Evolutionary conservation across 352 stramenopile genomes (phyloP).

Genomic region (Thalassiosira oceanica): DNA sequence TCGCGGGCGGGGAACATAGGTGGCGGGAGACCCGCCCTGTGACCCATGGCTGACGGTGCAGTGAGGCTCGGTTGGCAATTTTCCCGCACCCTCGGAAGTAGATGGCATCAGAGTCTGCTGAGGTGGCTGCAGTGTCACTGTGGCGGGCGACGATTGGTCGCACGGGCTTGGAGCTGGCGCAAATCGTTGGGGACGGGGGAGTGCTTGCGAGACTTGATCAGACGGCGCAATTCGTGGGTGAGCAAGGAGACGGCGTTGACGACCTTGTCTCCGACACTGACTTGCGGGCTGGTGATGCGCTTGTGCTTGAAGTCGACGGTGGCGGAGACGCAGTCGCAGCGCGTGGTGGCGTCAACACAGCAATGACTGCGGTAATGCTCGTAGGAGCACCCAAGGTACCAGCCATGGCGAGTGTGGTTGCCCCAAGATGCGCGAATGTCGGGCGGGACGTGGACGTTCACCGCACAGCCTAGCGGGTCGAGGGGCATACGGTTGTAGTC

Average conservation of each 20-base stretch:
- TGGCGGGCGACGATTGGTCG: too few species aligned
- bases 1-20: too few species aligned
- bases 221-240: slow-evolving; percentile 9
- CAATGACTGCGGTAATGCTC: slow-evolving; percentile 26
- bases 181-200: not conserved
- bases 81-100: too few species aligned
- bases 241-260: slow-evolving; percentile 11
- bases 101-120: not conserved
- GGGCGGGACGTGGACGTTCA: slow-evolving; percentile 51
- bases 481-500: slow-evolving; percentile 56
- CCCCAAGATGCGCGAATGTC: slow-evolving; percentile 25
- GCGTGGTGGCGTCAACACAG: slow-evolving; percentile 7
- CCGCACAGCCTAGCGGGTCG: slow-evolving; percentile 44
- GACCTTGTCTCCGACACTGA: slow-evolving; percentile 16
- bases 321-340: slow-evolving; percentile 6
- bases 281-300: slow-evolving; percentile 18
- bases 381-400: slow-evolving; percentile 14
- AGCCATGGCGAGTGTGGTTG: slow-evolving; percentile 19
- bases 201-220: not conserved
- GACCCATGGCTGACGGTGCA: too few species aligned
- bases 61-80: too few species aligned
- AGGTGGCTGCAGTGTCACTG: not conserved
- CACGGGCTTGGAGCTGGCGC: not conserved
- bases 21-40: too few species aligned
- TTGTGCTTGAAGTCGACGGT: slow-evolving; percentile 32